Evolutionary conservation across 106 monocot genomes (phyloP).

Genomic region (Vanilla planifolia): DNA sequence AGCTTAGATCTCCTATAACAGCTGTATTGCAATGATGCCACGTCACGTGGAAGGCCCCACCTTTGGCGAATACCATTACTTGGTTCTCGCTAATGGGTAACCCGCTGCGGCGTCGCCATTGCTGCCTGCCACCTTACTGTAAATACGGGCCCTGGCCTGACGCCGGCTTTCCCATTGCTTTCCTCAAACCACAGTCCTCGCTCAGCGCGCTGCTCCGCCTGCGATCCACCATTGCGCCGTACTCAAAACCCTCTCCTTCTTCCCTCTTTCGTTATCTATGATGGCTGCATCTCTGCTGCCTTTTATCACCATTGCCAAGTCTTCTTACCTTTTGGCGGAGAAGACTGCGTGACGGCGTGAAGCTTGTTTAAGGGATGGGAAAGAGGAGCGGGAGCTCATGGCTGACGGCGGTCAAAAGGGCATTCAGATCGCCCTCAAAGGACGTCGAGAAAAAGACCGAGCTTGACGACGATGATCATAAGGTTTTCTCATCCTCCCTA

Average conservation of each 20-base stretch:
- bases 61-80: background rate
- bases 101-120: background rate
- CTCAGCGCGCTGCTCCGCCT: background rate
- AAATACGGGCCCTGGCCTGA: background rate
- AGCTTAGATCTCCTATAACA: too few relatives aligned
- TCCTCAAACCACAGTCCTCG: background rate
- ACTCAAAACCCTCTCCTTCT: background rate
- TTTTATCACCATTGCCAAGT: too few relatives aligned
- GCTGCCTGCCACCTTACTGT: background rate
- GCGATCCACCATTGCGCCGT: too few relatives aligned
- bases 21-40: background rate
- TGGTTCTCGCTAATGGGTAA: background rate
- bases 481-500: background rate
- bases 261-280: background rate
- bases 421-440: constrained; percentile 86
- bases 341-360: background rate
- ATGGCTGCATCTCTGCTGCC: background rate
- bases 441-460: constrained; percentile 30
- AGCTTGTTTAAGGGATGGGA: constrained; percentile 48
- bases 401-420: constrained; percentile 90
- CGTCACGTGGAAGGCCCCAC: background rate
- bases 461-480: background rate
- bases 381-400: constrained; percentile 76
- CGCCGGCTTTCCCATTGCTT: background rate
- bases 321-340: too few relatives aligned